phyloP scores from a whole-genome alignment of 352 stramenopile genomes.

The Thalassiosira pacifica region DNA sequence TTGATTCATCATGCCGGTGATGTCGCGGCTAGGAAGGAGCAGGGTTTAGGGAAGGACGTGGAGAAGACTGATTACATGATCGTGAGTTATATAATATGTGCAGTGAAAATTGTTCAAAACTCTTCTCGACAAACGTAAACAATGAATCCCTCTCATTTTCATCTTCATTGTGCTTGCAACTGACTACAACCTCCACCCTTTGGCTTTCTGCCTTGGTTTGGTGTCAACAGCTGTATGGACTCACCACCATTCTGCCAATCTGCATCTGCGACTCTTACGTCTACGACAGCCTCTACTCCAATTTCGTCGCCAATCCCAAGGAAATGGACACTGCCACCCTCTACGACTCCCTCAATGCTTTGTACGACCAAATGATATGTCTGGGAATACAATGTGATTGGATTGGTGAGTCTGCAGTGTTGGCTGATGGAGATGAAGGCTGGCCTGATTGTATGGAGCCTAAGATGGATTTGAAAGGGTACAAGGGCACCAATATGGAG shows the following conservation, averaged over 20 bases:
- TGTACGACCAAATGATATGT: conserved; percentile 38
- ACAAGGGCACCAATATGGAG: background rate
- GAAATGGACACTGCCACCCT: background rate
- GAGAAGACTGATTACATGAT: conserved; percentile 49
- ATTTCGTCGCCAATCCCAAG: conserved; percentile 42
- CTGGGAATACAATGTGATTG: conserved; percentile 42
- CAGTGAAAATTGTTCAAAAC: too few relatives aligned
- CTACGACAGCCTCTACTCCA: conserved; percentile 51
- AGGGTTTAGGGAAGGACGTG: background rate
- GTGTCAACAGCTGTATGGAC: conserved; percentile 66
- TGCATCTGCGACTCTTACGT: conserved; percentile 45
- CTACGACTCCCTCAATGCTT: conserved; percentile 3
- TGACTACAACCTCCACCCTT: too few relatives aligned
- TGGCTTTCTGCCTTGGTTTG: too few relatives aligned
- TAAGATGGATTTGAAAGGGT: conserved; percentile 23
- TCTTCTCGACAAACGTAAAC: too few relatives aligned
- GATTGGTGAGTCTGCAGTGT: conserved; percentile 13
- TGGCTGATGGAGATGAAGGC: background rate
- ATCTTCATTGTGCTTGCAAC: too few relatives aligned
- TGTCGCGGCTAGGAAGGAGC: background rate
- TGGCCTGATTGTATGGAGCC: conserved; percentile 31
- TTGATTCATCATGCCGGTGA: conserved; percentile 75
- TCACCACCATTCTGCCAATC: conserved; percentile 58
- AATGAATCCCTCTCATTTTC: too few relatives aligned
- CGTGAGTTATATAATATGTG: conserved; percentile 25